A percentile compares a stretch with the other conserved stretches of the same genome.
phyloP scores from a whole-genome alignment of 768 basidiomycete genomes.

The Antrodiella citrinella region DNA sequence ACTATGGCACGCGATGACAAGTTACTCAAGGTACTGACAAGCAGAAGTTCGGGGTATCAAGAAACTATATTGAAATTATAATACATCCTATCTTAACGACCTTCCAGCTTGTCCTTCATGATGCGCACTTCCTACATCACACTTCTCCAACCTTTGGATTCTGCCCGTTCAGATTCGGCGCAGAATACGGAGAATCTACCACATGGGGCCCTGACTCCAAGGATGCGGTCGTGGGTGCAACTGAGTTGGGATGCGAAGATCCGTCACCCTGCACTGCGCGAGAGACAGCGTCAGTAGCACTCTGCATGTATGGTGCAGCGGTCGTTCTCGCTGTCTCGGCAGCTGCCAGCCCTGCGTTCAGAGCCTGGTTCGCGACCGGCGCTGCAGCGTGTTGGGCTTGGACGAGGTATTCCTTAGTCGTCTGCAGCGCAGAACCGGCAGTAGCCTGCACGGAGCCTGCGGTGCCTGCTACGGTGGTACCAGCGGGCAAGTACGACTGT shows the following conservation, averaged over 20 bases:
- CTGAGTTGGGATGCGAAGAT: constrained; percentile 9
- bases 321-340: constrained; percentile 31
- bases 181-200: constrained; percentile 23
- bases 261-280: neutral
- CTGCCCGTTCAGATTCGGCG: constrained; percentile 11
- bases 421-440: constrained; percentile 22
- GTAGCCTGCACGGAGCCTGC: constrained; percentile 28
- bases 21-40: too few species aligned
- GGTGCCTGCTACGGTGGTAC: constrained; percentile 3
- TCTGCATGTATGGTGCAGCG: constrained; percentile 29
- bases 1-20: too few species aligned
- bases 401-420: constrained; percentile 26
- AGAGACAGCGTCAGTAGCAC: constrained; percentile 13
- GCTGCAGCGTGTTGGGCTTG: constrained; percentile 21
- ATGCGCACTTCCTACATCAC: neutral
- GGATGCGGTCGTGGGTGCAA: constrained; percentile 32
- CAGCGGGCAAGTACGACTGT: constrained; percentile 14
- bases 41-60: too few species aligned
- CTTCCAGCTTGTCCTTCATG: neutral
- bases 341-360: neutral
- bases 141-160: neutral
- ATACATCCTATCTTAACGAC: too few species aligned
- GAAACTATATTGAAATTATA: too few species aligned
- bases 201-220: constrained; percentile 32
- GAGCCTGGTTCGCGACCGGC: constrained; percentile 21